These are phyloP conservation scores for Nicotiana benthamiana DNA, from an alignment of 257 asterid species.

Conservation along the genomic window DNA sequence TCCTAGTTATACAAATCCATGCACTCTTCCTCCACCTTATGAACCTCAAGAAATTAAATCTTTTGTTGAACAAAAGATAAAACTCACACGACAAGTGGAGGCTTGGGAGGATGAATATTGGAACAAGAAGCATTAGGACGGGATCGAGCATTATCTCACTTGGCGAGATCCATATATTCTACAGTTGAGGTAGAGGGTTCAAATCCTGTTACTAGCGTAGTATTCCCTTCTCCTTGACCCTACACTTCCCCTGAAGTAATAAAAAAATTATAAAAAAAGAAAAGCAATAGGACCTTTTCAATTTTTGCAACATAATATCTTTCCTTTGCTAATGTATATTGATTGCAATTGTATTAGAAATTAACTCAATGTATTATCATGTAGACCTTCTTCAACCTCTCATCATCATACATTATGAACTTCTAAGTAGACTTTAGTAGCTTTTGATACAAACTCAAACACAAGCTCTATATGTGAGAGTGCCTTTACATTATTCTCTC, in stretches of 20 bases:
- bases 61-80: slow-evolving; percentile 32
- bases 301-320: background rate
- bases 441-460: background rate
- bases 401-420: background rate
- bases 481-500: background rate
- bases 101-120: slow-evolving; percentile 62
- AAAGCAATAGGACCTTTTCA: slow-evolving; percentile 2
- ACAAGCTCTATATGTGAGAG: background rate
- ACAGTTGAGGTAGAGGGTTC: no score
- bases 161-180: no score
- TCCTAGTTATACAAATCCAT: slow-evolving; percentile 52
- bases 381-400: background rate
- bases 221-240: no score
- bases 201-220: no score
- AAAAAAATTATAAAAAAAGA: no score
- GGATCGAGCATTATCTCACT: no score
- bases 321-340: background rate
- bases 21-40: slow-evolving; percentile 67
- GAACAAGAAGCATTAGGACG: slow-evolving; percentile 23
- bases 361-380: background rate
- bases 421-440: background rate
- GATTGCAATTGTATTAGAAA: background rate
- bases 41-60: slow-evolving; percentile 34
- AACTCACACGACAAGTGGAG: slow-evolving; percentile 52
- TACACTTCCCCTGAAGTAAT: no score